Evolutionary conservation across 345 rosid genomes (phyloP).

Genomic region (Sapria himalayana): DNA sequence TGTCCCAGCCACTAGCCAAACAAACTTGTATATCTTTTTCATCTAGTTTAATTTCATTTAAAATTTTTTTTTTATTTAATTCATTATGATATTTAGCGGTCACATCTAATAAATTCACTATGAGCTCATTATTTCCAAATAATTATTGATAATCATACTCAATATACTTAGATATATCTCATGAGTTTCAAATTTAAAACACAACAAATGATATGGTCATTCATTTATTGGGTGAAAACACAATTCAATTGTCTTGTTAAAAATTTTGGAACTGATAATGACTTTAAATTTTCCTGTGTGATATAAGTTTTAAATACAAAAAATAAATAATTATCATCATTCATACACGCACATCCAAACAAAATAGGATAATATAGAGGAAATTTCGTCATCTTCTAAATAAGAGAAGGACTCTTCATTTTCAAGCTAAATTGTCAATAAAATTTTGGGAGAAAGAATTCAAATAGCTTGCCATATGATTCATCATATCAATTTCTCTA

Average conservation of each 20-base stretch:
- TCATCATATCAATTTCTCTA: background rate
- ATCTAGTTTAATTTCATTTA: background rate
- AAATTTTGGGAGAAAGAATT: constrained; percentile 7
- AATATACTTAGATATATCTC: background rate
- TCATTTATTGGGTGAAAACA: background rate
- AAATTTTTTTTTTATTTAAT: background rate
- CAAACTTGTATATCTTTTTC: background rate
- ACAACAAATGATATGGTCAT: background rate
- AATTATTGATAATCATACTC: background rate
- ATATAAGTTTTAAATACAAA: no score
- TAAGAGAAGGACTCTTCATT: no score
- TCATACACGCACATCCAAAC: no score
- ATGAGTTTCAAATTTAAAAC: background rate
- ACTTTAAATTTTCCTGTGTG: background rate
- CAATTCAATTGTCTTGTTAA: background rate
- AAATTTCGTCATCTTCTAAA: no score
- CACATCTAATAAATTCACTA: background rate
- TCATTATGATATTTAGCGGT: constrained; percentile 3
- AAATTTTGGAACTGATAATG: background rate
- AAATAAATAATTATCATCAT: no score
- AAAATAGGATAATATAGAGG: no score
- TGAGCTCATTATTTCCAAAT: background rate
- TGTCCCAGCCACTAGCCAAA: no score
- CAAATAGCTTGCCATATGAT: background rate
- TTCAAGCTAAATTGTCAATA: no score